These are phyloP conservation scores for Zymoseptoria pseudotritici DNA, from an alignment of 2,329 filamentous ascomycete genomes.

Conservation along the genomic window DNA sequence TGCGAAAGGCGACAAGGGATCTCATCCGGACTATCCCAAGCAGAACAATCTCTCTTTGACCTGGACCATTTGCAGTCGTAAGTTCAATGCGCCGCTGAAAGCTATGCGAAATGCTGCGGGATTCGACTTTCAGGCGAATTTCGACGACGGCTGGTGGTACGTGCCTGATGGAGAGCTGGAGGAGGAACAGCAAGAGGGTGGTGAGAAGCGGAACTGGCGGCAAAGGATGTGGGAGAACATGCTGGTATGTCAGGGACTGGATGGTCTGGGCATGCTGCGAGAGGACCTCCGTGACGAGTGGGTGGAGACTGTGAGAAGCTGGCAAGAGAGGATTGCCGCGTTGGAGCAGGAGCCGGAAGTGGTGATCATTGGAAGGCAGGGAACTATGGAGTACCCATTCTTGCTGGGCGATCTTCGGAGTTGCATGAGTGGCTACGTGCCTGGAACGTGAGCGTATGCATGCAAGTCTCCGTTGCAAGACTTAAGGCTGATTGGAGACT, in stretches of 20 bases:
- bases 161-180: background rate
- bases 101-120: constrained; percentile 10
- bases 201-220: constrained; percentile 10
- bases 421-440: constrained; percentile 12
- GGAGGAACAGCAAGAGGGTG: background rate
- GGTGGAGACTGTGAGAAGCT: constrained; percentile 15
- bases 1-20: constrained; percentile 4
- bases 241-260: constrained; percentile 25
- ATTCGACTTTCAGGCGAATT: constrained; percentile 11
- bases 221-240: constrained; percentile 24
- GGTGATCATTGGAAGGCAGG: constrained; percentile 7
- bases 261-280: constrained; percentile 25
- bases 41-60: constrained; percentile 11
- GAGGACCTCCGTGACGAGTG: constrained; percentile 7
- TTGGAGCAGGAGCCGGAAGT: constrained; percentile 13
- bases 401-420: constrained; percentile 12
- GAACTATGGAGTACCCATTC: constrained; percentile 14
- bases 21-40: background rate
- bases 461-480: background rate
- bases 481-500: too few relatives aligned
- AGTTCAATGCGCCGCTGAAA: constrained; percentile 26
- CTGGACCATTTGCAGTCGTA: constrained; percentile 19
- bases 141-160: constrained; percentile 8
- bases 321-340: constrained; percentile 13
- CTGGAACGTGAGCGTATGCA: constrained; percentile 4